phyloP scores from a whole-genome alignment of 1,284 basidiomycete species.

The Puccinia coronata region DNA sequence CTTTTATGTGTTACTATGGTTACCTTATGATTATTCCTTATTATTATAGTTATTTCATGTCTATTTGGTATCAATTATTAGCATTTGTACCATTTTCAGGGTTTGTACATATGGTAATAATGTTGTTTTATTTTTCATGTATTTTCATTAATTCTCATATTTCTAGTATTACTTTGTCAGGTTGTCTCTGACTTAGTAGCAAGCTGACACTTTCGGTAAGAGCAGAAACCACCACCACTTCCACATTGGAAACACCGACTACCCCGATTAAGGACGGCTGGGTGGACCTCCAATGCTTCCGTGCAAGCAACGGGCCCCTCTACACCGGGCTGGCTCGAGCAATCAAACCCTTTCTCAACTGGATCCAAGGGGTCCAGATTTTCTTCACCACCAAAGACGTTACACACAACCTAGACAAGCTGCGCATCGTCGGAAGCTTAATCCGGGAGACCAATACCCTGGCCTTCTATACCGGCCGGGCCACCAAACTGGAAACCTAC shows the following conservation, averaged over 20 bases:
- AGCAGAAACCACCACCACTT: background rate
- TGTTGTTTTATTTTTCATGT: too few species aligned
- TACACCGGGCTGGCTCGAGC: background rate
- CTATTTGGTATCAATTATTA: too few species aligned
- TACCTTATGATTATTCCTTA: too few species aligned
- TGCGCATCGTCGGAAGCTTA: background rate
- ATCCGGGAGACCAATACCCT: constrained; percentile 4
- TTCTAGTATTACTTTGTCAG: too few species aligned
- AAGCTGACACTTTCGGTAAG: background rate
- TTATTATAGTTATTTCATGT: too few species aligned
- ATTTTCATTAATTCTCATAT: too few species aligned
- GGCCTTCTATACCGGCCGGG: background rate
- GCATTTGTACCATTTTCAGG: too few species aligned
- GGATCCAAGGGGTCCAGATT: background rate
- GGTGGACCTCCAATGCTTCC: background rate
- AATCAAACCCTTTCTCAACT: background rate
- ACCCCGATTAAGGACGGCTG: background rate
- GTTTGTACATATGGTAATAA: too few species aligned
- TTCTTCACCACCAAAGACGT: constrained; percentile 20
- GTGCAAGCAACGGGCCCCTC: background rate
- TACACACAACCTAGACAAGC: background rate
- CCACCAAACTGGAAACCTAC: background rate
- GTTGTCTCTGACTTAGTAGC: too few species aligned
- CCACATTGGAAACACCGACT: background rate
- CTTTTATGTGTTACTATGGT: too few species aligned